These are phyloP conservation scores for Amylostereum chailletii DNA, from an alignment of 1,284 basidiomycete genomes.

Conservation along the genomic window DNA sequence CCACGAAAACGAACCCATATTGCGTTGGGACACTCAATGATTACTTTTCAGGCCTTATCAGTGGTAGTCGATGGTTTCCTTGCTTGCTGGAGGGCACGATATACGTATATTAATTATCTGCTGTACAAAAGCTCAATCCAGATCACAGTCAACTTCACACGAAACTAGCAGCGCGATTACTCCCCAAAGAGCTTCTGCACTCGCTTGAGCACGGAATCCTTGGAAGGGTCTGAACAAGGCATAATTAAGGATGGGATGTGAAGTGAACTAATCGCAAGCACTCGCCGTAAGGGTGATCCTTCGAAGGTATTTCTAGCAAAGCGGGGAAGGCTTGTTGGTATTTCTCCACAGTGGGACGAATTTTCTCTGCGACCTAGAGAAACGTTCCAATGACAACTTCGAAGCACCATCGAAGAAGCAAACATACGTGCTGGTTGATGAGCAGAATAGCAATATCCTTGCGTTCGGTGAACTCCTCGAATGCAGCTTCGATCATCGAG, in stretches of 20 bases:
- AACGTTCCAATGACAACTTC: neutral
- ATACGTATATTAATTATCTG: neutral
- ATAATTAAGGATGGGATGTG: constrained; percentile 1
- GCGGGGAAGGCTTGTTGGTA: constrained; percentile 97
- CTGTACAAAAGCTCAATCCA: constrained; percentile 7
- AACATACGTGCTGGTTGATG: constrained; percentile 91
- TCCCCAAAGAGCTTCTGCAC: constrained; percentile 97
- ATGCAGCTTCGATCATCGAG: constrained; percentile 80
- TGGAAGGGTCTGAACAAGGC: constrained; percentile 72
- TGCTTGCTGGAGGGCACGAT: neutral
- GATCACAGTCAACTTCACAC: neutral
- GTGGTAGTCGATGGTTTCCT: neutral
- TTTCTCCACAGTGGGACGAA: constrained; percentile 89
- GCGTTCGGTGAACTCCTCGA: constrained; percentile 87
- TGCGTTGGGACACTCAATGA: constrained; percentile 40
- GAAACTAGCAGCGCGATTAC: constrained; percentile 22
- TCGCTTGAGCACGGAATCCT: constrained; percentile 94
- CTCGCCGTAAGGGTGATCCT: constrained; percentile 87
- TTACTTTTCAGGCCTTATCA: neutral
- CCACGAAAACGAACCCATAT: constrained; percentile 60
- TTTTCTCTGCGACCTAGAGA: constrained; percentile 87
- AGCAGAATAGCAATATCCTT: constrained; percentile 92
- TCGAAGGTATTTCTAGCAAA: constrained; percentile 93
- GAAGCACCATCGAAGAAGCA: neutral
- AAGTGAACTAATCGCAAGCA: constrained; percentile 5